Base-by-base conservation (phyloP, 768 basidiomycete species). In the Hortiboletus campestris region DNA sequence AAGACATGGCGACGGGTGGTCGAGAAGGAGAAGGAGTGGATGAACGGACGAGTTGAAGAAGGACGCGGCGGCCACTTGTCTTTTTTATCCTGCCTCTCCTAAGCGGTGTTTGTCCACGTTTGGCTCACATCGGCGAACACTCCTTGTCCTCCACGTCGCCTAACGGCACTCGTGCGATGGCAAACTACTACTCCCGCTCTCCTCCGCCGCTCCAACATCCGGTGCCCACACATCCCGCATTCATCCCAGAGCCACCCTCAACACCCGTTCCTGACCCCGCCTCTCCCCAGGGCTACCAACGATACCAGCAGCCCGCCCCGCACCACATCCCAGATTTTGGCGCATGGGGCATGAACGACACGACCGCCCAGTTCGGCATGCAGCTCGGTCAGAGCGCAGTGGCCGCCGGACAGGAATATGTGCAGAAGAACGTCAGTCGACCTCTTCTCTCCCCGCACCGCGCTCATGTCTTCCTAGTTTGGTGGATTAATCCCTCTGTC, bases 351-450 rank as follows among this genome's bases (percentile, higher is more conserved):
- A 80, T 98, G 73, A 88, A 97, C 71, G 91, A 91, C 65, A 85
- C 93, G 11, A 98, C 97, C 2, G 91, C 97, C 1, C 89, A 95
- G 70, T 87, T 99, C 67, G 93, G 96, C 20, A 91, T 98, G 84
- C 96, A 98, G 70, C 84, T 98, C 31, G 95, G 96, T 4, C 85
- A 86, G 60, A 91, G 83, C 57, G 96, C 96, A 0, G 88, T 98
- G 3, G 86, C 88, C 7, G 96, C 94, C 0, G 96, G 97, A 0
- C 94, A 96, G 70, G 91, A 94, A 46, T 98, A 98, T 60, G 88
- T 99, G 45, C 91, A 94, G 72, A 88, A 89, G 71, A 98, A 98
- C 70, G 92, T 96, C 59, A 58, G 86, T 77, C 51, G 19, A 20
- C 25, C 28, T 13, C 35, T 47, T 36, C 17, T 36, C 22, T 39